phyloP scores from a whole-genome alignment of 1,284 basidiomycete species.

The Hemileia vastatrix region DNA sequence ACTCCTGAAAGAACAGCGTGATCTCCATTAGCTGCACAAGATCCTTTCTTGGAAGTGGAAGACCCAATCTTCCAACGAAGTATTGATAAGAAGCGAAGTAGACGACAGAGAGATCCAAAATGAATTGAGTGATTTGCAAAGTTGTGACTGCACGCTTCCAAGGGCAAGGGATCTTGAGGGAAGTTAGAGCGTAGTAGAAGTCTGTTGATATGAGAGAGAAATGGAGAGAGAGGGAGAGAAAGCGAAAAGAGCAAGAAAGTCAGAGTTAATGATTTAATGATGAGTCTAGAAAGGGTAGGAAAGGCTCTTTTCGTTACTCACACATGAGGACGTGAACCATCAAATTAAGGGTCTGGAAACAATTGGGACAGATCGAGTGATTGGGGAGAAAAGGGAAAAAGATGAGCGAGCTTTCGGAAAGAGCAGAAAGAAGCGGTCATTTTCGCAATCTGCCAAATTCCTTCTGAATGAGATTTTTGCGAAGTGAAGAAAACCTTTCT shows the following conservation, averaged over 20 bases:
- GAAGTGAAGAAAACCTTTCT: no score
- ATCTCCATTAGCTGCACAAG: neutral
- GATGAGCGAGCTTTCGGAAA: no score
- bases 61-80: neutral
- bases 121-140: neutral
- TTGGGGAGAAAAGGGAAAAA: no score
- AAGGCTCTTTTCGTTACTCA: no score
- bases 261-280: no score
- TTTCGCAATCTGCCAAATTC: no score
- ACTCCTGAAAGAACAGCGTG: neutral
- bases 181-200: slow-evolving; percentile 2
- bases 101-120: neutral
- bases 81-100: slow-evolving; percentile 4
- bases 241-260: no score
- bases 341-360: slow-evolving; percentile 79
- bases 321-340: slow-evolving; percentile 96
- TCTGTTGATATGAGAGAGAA: neutral
- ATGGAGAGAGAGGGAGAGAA: no score
- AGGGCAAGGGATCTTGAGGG: neutral
- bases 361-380: no score
- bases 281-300: no score
- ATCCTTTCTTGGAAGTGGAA: neutral
- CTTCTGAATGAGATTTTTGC: no score
- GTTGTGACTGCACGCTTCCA: neutral
- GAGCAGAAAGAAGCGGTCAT: no score